Percentiles rank a stretch among this genome's conserved stretches.
These are phyloP conservation scores for Plectosphaerella sp. DNA, from an alignment of 2,329 filamentous ascomycete species.

Conservation along the genomic window DNA sequence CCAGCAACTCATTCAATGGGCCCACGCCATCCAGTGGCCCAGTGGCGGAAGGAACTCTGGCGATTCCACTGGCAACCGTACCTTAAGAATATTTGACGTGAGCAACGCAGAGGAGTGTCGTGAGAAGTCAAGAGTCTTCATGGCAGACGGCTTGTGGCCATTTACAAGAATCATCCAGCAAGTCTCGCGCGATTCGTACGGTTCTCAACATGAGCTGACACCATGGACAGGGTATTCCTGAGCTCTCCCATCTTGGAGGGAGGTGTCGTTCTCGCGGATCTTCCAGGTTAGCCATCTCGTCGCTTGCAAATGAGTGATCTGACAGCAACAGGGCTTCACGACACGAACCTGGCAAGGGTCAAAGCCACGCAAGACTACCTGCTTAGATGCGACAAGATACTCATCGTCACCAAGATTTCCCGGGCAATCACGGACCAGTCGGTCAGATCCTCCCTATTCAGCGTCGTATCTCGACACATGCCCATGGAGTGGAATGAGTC, in stretches of 20 bases:
- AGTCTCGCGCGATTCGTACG: neutral
- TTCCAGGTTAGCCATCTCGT: slow-evolving; percentile 29
- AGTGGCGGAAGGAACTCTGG: slow-evolving; percentile 2
- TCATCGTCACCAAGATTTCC: slow-evolving; percentile 28
- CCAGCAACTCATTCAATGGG: slow-evolving; percentile 20
- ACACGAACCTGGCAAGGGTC: slow-evolving; percentile 29
- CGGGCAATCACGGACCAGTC: slow-evolving; percentile 25
- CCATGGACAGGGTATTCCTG: slow-evolving; percentile 20
- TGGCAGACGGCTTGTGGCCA: slow-evolving; percentile 26
- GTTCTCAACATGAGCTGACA: neutral
- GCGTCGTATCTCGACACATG: slow-evolving; percentile 20
- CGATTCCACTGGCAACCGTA: no score
- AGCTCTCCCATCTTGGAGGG: slow-evolving; percentile 23
- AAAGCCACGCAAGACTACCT: slow-evolving; percentile 27
- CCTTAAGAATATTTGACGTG: no score
- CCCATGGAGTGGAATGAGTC: slow-evolving; percentile 21
- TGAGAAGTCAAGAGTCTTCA: slow-evolving; percentile 24
- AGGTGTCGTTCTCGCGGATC: slow-evolving; percentile 27
- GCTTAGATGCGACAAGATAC: slow-evolving; percentile 25
- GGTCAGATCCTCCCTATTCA: slow-evolving; percentile 24
- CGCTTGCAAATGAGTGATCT: no score
- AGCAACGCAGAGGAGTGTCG: slow-evolving; percentile 22
- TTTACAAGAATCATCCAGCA: slow-evolving; percentile 30
- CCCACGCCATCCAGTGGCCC: slow-evolving; percentile 24
- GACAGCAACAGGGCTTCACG: no score